Percentiles rank a stretch among this genome's conserved stretches.
Evolutionary conservation across 1,284 basidiomycete genomes (phyloP).

Genomic region (Pseudozyma tsukubaensis): DNA sequence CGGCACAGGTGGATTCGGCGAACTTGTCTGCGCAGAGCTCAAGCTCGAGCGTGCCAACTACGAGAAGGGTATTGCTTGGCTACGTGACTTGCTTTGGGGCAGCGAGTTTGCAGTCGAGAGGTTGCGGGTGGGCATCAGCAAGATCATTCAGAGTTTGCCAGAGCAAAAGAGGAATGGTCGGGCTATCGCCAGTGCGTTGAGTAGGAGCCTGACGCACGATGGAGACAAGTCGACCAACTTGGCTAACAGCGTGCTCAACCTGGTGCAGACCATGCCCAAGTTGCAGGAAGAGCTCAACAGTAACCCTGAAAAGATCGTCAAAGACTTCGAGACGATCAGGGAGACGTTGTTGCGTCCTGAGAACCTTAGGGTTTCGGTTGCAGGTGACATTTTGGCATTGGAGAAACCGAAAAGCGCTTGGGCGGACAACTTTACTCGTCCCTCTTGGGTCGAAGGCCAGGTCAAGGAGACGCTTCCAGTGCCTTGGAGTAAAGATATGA

Average conservation of each 20-base stretch:
- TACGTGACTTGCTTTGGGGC: conserved; percentile 87
- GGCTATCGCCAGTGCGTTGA: conserved; percentile 81
- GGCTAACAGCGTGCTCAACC: conserved; percentile 78
- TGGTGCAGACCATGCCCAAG: conserved; percentile 83
- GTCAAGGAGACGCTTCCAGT: conserved; percentile 75
- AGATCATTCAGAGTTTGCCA: conserved; percentile 90
- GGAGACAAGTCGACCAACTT: conserved; percentile 79
- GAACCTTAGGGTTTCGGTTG: conserved; percentile 85
- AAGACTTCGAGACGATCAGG: conserved; percentile 56
- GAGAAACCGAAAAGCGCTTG: conserved; percentile 75
- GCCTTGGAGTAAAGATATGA: conserved; percentile 77
- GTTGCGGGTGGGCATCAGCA: conserved; percentile 87
- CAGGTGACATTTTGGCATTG: conserved; percentile 83
- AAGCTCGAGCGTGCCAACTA: conserved; percentile 84
- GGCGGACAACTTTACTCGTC: conserved; percentile 19
- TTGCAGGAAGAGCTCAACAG: conserved; percentile 76
- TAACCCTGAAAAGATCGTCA: conserved; percentile 52
- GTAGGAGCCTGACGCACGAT: conserved; percentile 78
- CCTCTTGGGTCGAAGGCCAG: conserved; percentile 15
- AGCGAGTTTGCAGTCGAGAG: conserved; percentile 85
- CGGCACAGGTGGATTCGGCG: conserved; percentile 77
- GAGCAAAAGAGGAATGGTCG: conserved; percentile 90
- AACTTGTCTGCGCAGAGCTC: conserved; percentile 78
- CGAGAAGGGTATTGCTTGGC: conserved; percentile 84
- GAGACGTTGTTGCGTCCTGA: conserved; percentile 73